Conservation (phyloP, 2,329 filamentous ascomycete genomes). For the Penicillium sp. region DNA sequence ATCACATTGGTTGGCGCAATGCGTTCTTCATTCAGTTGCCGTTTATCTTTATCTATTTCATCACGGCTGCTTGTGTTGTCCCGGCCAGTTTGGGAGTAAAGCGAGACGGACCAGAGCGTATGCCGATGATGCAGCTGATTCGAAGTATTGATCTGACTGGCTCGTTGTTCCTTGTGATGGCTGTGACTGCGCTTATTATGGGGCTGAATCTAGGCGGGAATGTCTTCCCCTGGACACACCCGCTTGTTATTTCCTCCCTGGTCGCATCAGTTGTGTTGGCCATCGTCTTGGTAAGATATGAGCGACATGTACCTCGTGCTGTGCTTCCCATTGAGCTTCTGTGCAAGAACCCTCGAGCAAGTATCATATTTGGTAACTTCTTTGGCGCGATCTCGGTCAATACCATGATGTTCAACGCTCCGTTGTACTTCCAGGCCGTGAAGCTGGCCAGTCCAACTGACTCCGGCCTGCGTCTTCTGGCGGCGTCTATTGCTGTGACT, state of each 20-base stretch:
- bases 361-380: conserved; percentile 49
- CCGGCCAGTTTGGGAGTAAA: conserved; percentile 45
- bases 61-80: conserved; percentile 42
- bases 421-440: conserved; percentile 71
- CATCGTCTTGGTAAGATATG: conserved; percentile 39
- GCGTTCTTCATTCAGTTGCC: conserved; percentile 49
- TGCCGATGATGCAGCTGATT: conserved; percentile 41
- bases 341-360: conserved; percentile 43
- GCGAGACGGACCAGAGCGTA: conserved; percentile 37
- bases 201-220: conserved; percentile 51
- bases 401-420: conserved; percentile 62
- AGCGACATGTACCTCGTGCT: conserved; percentile 42
- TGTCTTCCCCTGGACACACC: conserved; percentile 48
- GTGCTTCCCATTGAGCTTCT: conserved; percentile 49
- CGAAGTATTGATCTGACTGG: conserved; percentile 48
- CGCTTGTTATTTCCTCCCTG: conserved; percentile 46
- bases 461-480: conserved; percentile 65
- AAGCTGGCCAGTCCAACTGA: conserved; percentile 62
- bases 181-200: conserved; percentile 47
- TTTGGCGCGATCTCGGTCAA: conserved; percentile 47
- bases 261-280: conserved; percentile 37
- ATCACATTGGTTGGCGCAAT: conserved; percentile 39
- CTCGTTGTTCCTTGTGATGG: conserved; percentile 43
- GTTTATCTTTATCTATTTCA: conserved; percentile 42
- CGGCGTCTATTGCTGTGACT: conserved; percentile 56